A percentile compares a stretch with the other conserved stretches of the same genome.
phyloP scores from a whole-genome alignment of 208 protist species.

The Herpetomonas samuelpessoai region DNA sequence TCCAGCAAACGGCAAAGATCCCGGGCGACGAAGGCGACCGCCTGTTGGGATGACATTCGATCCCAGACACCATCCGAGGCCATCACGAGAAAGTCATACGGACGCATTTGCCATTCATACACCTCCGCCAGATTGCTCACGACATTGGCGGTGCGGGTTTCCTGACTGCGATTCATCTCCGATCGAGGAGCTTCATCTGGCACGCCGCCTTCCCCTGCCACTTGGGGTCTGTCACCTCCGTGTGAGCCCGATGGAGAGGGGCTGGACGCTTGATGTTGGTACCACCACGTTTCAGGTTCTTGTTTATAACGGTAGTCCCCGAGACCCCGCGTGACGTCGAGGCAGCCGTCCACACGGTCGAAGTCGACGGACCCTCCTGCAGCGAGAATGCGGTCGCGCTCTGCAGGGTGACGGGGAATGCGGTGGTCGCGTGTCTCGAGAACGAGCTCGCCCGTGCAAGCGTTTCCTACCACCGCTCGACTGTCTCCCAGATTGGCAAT shows the following conservation, averaged over 20 bases:
- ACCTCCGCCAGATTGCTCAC: conserved; percentile 79
- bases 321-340: conserved; percentile 69
- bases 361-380: conserved; percentile 49
- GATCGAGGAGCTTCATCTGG: background rate
- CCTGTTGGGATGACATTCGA: conserved; percentile 51
- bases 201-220: too few species aligned
- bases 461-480: conserved; percentile 54
- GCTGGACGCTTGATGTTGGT: background rate
- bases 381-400: conserved; percentile 27
- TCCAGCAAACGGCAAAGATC: conserved; percentile 17
- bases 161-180: background rate
- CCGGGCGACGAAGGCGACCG: conserved; percentile 40
- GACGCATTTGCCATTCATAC: conserved; percentile 50
- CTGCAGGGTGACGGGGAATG: conserved; percentile 26
- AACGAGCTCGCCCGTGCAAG: conserved; percentile 26
- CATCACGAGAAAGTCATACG: conserved; percentile 71
- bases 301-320: conserved; percentile 63
- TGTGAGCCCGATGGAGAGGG: background rate
- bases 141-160: conserved; percentile 20
- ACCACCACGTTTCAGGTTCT: conserved; percentile 47
- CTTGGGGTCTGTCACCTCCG: too few species aligned
- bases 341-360: conserved; percentile 47
- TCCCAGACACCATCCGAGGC: conserved; percentile 85
- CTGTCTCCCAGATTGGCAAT: conserved; percentile 80
- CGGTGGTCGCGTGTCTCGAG: conserved; percentile 61